Conservation (phyloP, 371 early-diverging fungal genomes). For the Capillidium rhysosporum region DNA sequence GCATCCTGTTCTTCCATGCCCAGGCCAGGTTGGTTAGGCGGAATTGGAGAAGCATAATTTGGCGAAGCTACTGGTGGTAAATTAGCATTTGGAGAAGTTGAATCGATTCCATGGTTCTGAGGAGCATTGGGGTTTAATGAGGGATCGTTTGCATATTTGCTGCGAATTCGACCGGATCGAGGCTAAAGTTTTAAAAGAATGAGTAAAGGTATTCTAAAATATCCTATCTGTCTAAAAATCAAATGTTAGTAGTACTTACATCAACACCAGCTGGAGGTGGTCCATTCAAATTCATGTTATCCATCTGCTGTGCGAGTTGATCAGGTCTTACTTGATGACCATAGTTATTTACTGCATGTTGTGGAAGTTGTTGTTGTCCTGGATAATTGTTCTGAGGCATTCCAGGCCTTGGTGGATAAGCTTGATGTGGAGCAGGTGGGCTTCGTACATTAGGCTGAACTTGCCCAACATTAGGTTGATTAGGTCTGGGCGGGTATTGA, state of each 20-base stretch:
- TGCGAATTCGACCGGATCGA: background rate
- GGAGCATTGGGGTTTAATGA: background rate
- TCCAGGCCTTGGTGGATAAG: background rate
- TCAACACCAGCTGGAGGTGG: background rate
- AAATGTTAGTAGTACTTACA: background rate
- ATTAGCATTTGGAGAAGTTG: background rate
- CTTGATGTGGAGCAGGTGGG: background rate
- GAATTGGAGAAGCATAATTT: background rate
- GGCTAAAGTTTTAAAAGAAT: background rate
- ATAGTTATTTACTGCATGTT: background rate
- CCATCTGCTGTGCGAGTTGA: background rate
- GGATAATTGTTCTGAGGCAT: background rate
- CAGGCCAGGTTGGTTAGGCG: too few species aligned
- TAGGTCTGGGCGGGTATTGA: too few species aligned
- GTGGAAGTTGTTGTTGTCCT: background rate
- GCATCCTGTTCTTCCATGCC: too few species aligned
- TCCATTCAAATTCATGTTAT: background rate
- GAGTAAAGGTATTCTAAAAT: background rate
- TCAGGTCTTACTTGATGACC: too few species aligned
- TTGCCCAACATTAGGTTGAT: background rate
- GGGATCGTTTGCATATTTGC: constrained; percentile 4
- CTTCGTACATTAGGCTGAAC: background rate
- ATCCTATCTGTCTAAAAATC: too few species aligned
- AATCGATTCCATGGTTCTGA: background rate
- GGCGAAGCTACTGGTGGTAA: background rate